phyloP scores from a whole-genome alignment of 495 filamentous ascomycete species.

The Staphylotrichum tortipilum region DNA sequence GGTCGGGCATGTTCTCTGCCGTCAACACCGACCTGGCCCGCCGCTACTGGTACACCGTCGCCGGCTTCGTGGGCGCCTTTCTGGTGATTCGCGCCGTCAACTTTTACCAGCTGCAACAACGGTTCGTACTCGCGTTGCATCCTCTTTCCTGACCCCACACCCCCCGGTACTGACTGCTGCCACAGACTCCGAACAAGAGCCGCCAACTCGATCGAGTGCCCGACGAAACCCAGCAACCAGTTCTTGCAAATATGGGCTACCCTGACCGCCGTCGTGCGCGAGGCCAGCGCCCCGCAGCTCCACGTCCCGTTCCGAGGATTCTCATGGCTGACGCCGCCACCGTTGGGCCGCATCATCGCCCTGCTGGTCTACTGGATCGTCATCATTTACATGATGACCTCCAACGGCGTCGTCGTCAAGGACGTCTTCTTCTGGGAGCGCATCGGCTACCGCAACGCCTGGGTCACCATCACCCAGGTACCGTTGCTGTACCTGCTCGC shows the following conservation, averaged over 20 bases:
- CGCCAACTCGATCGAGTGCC: slow-evolving; percentile 36
- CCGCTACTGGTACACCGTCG: slow-evolving; percentile 45
- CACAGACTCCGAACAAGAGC: slow-evolving; percentile 32
- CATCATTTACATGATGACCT: slow-evolving; percentile 51
- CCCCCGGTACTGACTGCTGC: background rate
- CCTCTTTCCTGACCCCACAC: no score
- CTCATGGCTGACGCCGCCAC: slow-evolving; percentile 45
- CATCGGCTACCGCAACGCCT: slow-evolving; percentile 68
- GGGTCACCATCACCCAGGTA: slow-evolving; percentile 71
- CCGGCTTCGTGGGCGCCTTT: slow-evolving; percentile 31
- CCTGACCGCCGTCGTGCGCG: slow-evolving; percentile 56
- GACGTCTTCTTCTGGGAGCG: slow-evolving; percentile 52
- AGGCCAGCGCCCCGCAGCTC: slow-evolving; percentile 56
- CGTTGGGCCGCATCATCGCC: slow-evolving; percentile 47
- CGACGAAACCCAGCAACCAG: slow-evolving; percentile 55
- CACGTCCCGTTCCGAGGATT: slow-evolving; percentile 43
- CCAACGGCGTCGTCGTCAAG: slow-evolving; percentile 34
- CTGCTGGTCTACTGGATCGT: slow-evolving; percentile 48
- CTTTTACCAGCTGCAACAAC: slow-evolving; percentile 22
- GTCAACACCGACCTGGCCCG: slow-evolving; percentile 36
- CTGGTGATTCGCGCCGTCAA: slow-evolving; percentile 32
- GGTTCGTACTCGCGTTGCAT: no score
- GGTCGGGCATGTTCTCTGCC: slow-evolving; percentile 23
- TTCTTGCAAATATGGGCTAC: slow-evolving; percentile 55
- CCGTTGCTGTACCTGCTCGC: slow-evolving; percentile 72